phyloP scores from a whole-genome alignment of 108 stramenopile genomes.

The Mayamaea pseudoterrestris region DNA sequence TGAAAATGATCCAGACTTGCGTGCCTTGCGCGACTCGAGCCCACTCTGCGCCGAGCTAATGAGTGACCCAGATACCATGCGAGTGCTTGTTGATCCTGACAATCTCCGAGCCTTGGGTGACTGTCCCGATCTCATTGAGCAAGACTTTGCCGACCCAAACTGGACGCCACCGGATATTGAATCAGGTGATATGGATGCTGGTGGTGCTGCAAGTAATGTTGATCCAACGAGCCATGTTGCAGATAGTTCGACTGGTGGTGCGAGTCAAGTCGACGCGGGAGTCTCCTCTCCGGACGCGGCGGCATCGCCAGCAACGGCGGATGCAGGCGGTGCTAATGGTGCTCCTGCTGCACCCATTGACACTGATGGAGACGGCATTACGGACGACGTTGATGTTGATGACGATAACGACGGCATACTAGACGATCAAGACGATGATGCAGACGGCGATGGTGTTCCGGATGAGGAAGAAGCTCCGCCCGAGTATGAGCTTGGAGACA shows the following conservation, averaged over 20 bases:
- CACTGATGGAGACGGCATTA: constrained; percentile 1
- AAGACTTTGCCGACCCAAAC: constrained; percentile 28
- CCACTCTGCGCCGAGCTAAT: constrained; percentile 34
- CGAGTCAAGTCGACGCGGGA: neutral
- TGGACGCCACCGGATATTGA: constrained; percentile 21
- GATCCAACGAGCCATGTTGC: neutral
- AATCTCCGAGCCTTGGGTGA: constrained; percentile 43
- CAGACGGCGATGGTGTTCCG: constrained; percentile 1
- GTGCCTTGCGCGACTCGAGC: constrained; percentile 28
- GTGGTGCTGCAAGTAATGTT: neutral
- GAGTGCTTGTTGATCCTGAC: constrained; percentile 34
- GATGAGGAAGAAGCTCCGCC: constrained; percentile 15
- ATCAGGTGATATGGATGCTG: constrained; percentile 12
- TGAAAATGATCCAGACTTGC: constrained; percentile 30
- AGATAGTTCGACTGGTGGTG: neutral
- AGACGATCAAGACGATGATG: constrained; percentile 8
- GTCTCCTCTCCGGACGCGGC: neutral
- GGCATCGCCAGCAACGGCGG: neutral
- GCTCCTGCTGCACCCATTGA: neutral
- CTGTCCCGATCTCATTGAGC: constrained; percentile 26
- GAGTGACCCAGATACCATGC: constrained; percentile 42
- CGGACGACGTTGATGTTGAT: constrained; percentile 8
- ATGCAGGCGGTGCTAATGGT: neutral
- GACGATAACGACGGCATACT: constrained; percentile 1
- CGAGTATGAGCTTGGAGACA: constrained; percentile 16